Evolutionary conservation across 768 basidiomycete genomes (phyloP), one percentile per base, ranked within the genome.

Genomic region (Boletus vinaceobasis): DNA sequence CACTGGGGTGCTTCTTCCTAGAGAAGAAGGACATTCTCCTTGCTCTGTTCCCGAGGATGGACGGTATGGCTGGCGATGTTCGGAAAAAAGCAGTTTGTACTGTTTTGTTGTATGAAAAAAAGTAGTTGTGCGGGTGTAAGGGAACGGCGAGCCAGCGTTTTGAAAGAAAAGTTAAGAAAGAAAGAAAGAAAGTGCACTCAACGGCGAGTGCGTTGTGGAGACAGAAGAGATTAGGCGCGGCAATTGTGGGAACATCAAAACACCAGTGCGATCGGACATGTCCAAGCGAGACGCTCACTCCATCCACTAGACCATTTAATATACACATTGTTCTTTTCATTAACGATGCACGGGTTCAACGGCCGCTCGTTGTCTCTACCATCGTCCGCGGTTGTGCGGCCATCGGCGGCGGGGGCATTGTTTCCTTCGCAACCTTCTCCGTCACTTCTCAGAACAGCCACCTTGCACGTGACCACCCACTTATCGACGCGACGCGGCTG

Each of bases 11-110:
- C 82, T 89, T 91, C 86, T 85, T 90, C 81, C 88, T 82, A 42
- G 83, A 87, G 82, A 93, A 93, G 88, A 91, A 93, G 80, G 89
- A 90, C 90, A 93, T 93, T 84, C 86, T 86, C 72, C 85, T 76
- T 60, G 82, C 66, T 73, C 81, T 79, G 69, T 70, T 68, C 60
- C 77, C 75, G 70, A 86, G 73, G 72, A 87, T 71, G 68, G 81
- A 87, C 83, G 84, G 79, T 80, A 86, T 87, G 83, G 81, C 73
- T 79, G 80, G 65, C 62, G 51, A 67, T 32, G 48, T 42, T 49
- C 13, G 44, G 58, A 47, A 61, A 65, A 62, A 56, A 53, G 15
- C 48, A 48, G 55, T 54, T 48, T 59, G 51, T 23, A 43, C 50
- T 48, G 43, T 40, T 56, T 57, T 55, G 48, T 47, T 46, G 60